Base-by-base conservation (phyloP, 2,329 filamentous ascomycete genomes). In the Bertia moriformis region DNA sequence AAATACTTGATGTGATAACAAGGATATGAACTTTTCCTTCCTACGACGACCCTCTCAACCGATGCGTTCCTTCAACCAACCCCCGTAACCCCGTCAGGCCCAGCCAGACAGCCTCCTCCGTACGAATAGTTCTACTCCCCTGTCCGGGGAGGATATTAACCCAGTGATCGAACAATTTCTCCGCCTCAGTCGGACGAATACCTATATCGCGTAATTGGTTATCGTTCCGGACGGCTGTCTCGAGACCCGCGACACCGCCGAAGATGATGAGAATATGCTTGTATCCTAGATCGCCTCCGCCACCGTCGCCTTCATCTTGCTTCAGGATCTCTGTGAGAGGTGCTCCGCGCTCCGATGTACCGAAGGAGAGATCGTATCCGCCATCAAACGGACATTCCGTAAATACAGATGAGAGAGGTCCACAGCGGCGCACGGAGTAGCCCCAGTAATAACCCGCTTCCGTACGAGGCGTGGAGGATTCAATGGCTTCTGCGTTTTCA, bases 391-490 rank as follows among this genome's bases (percentile, higher is more conserved):
- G 69, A 46, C 74, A 78, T 53, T 88, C 83, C 3, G 83, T 87
- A 50, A 89, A 87, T 4, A 93, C 74, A 4, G 69, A 63, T 4
- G 82, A 82, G 4, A 93, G 67, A 2, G 73, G 78, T 3, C 58
- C 50, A 24, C 78, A 78, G 44, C 69, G 73, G 18, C 86, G 73
- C 3, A 87, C 74, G 5, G 63, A 69, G 56, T 82, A 93, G 36
- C 86, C 86, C 85, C 86, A 93, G 60, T 88, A 93, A 58, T 86
- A 91, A 0, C 86, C 86, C 1, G 66, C 73, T 45, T 87, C 75
- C 39, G 81, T 79, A 41, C 85, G 71, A 1, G 86, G 86, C 3
- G 69, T 61, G 18, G 71, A 64, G 0, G 84, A 82, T 22, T 78
- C 66, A 2, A 89, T 78, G 14, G 78, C 71, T 39, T 77, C 68